These are phyloP conservation scores for Camellia sinensis DNA, from an alignment of 148 eudicot genomes.

Conservation along the genomic window DNA sequence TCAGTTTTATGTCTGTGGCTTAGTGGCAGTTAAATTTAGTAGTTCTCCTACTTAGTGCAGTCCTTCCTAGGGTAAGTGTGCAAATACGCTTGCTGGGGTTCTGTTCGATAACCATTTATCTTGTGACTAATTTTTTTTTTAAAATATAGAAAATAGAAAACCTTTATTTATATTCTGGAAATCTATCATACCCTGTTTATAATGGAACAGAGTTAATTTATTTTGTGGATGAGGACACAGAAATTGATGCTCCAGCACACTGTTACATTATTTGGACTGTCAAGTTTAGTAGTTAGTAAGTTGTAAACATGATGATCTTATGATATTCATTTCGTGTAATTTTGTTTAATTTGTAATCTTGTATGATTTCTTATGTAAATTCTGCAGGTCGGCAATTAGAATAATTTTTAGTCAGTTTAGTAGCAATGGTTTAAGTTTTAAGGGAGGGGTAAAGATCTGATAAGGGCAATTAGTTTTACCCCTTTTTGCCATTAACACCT, in stretches of 20 bases:
- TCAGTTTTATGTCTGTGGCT: not conserved
- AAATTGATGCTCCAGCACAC: not conserved
- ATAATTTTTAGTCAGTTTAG: not conserved
- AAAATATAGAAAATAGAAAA: not conserved
- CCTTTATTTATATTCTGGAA: not conserved
- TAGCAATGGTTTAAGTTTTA: not conserved
- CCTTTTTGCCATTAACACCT: not conserved
- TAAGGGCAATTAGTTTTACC: not conserved
- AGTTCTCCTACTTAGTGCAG: not conserved
- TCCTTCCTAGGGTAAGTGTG: not conserved
- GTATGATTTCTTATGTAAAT: not conserved
- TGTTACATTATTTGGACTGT: not conserved
- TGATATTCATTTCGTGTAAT: not conserved
- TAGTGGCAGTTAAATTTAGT: not conserved
- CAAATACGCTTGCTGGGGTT: not conserved
- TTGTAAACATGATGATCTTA: not conserved
- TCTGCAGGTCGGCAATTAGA: not conserved
- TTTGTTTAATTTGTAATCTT: not conserved
- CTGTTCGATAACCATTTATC: not conserved
- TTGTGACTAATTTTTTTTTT: not conserved
- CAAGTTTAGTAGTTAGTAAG: not conserved
- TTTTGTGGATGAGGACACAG: not conserved
- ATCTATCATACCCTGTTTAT: not conserved
- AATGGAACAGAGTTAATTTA: not conserved
- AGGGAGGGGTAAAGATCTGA: not conserved